Conservation (phyloP, 495 filamentous ascomycete genomes). For the Glarea lozoyensis region DNA sequence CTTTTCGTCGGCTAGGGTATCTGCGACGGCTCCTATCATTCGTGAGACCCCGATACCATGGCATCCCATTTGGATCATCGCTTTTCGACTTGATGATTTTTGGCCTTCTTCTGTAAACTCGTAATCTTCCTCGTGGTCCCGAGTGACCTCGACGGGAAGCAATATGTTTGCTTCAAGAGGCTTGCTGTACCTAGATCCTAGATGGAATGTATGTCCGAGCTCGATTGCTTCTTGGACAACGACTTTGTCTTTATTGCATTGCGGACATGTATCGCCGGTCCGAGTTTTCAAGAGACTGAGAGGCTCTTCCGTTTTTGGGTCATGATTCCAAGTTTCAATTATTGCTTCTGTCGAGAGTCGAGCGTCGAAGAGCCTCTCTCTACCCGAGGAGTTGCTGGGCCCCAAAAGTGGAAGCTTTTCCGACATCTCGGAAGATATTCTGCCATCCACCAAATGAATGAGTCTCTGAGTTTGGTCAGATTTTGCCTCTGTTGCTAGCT, state of each 20-base stretch:
- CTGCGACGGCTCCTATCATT: conserved; percentile 78
- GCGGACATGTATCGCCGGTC: conserved; percentile 62
- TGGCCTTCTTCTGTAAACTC: conserved; percentile 12
- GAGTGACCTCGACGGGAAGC: conserved; percentile 16
- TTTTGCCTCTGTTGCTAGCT: no score
- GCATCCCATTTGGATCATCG: conserved; percentile 84
- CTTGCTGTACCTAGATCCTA: conserved; percentile 79
- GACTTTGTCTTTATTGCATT: conserved; percentile 56
- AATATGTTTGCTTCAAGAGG: conserved; percentile 57
- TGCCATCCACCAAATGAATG: conserved; percentile 44
- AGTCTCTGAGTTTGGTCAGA: conserved; percentile 19
- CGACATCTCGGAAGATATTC: conserved; percentile 24
- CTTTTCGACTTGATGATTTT: conserved; percentile 11
- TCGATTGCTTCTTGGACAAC: conserved; percentile 68
- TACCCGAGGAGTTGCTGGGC: background rate
- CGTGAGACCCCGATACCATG: conserved; percentile 92
- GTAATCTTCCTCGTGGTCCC: background rate
- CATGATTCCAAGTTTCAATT: background rate
- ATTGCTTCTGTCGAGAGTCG: conserved; percentile 1
- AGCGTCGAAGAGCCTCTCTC: background rate
- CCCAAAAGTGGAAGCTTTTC: background rate
- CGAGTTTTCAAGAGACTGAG: conserved; percentile 55
- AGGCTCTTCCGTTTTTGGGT: conserved; percentile 17
- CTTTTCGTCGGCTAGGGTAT: conserved; percentile 56
- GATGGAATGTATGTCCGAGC: conserved; percentile 89